These are phyloP conservation scores for Fusarium tanahbumbuense DNA, from an alignment of 2,329 filamentous ascomycete species.

Conservation along the genomic window DNA sequence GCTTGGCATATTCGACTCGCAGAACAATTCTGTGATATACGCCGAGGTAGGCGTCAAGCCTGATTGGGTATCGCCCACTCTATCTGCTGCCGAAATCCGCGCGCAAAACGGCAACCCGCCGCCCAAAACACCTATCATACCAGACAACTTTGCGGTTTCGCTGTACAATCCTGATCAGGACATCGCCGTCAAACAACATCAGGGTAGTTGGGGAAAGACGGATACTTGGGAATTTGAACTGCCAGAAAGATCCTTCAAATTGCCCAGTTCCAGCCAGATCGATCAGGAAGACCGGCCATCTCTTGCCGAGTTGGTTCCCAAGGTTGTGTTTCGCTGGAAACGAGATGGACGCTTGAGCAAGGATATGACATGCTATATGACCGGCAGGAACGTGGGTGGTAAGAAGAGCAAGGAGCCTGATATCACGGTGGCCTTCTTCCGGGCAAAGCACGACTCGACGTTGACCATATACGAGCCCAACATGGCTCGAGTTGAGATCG, in stretches of 20 bases:
- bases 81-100: constrained; percentile 84
- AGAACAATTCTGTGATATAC: constrained; percentile 83
- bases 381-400: constrained; percentile 79
- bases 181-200: constrained; percentile 75
- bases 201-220: constrained; percentile 82
- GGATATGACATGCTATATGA: constrained; percentile 89
- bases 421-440: constrained; percentile 92
- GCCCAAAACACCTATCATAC: constrained; percentile 76
- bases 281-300: constrained; percentile 70
- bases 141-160: constrained; percentile 83
- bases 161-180: constrained; percentile 95
- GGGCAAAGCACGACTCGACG: constrained; percentile 70
- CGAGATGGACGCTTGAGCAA: constrained; percentile 86
- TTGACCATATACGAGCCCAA: constrained; percentile 95
- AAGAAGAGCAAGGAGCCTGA: constrained; percentile 92
- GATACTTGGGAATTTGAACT: constrained; percentile 93
- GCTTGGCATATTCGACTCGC: constrained; percentile 84
- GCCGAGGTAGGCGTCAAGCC: constrained; percentile 87
- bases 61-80: constrained; percentile 84
- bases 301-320: constrained; percentile 69
- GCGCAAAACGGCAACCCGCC: constrained; percentile 69
- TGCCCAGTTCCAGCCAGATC: constrained; percentile 80
- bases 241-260: constrained; percentile 84
- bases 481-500: constrained; percentile 87
- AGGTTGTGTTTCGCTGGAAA: constrained; percentile 88